phyloP scores from a whole-genome alignment of 2,329 filamentous ascomycete species.

The Ophiocordyceps robertsii region DNA sequence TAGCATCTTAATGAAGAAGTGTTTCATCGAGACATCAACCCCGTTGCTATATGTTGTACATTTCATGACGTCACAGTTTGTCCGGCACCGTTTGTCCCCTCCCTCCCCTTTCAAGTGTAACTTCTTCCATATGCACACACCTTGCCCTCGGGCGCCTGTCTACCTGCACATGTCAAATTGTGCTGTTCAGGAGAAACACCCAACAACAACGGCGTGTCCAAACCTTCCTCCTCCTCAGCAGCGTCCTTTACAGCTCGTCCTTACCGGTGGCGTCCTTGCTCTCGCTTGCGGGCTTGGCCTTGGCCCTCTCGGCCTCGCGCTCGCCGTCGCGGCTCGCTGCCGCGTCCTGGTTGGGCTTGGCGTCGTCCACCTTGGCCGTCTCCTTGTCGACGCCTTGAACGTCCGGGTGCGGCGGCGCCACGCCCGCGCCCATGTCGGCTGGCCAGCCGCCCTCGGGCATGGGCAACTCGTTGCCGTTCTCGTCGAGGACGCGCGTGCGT shows the following conservation, averaged over 20 bases:
- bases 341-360: slow-evolving; percentile 25
- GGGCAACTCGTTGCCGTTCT: slow-evolving; percentile 62
- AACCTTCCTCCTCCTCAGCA: too few species aligned
- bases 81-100: too few species aligned
- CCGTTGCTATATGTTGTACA: too few species aligned
- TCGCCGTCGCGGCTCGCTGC: slow-evolving; percentile 43
- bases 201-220: too few species aligned
- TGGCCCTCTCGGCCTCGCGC: slow-evolving; percentile 39
- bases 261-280: slow-evolving; percentile 40
- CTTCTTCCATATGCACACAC: too few species aligned
- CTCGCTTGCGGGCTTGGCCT: slow-evolving; percentile 51
- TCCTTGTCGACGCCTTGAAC: slow-evolving; percentile 47
- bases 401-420: slow-evolving; percentile 47
- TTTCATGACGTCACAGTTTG: too few species aligned
- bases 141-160: too few species aligned
- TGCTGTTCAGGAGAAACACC: too few species aligned
- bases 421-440: slow-evolving; percentile 22
- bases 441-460: slow-evolving; percentile 26
- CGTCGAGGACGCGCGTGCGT: slow-evolving; percentile 73
- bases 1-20: too few species aligned
- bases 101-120: too few species aligned
- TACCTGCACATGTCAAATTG: too few species aligned
- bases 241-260: slow-evolving; percentile 18
- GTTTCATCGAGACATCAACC: too few species aligned
- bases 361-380: slow-evolving; percentile 31